Base-by-base conservation (phyloP, 2,329 filamentous ascomycete genomes). In the Parafenestella ontariensis region DNA sequence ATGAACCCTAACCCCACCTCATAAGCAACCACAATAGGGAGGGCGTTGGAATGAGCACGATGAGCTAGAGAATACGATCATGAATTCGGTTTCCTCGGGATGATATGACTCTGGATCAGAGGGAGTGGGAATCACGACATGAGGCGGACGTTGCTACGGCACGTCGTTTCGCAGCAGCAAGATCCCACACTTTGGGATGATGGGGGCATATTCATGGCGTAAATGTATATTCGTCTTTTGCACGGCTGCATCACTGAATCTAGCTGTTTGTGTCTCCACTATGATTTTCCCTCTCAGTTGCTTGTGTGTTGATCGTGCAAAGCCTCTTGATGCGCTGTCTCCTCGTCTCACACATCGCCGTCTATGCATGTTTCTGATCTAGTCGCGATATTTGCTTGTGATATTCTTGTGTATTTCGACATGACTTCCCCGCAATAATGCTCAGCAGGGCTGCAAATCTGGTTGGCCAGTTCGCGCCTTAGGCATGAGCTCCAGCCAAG, bases 1-100 rank as follows among this genome's bases (percentile, higher is more conserved):
- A 93, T 93, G 90, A 93, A 93, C 87, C 89, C 90, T 80, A 92
- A 92, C 86, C 89, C 90, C 75, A 87, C 86, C 78, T 77, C 87
- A 72, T 91, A 90, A 72, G 61, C 66, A 66, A 64, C 56, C 56
- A 50, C 49, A 46, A 58, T 50, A 42, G 49, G 59, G 54, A 62
- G 61, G 64, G 56, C 55, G 61, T 59, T 50, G 63, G 70, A 64
- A 68, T 58, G 65, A 68, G 64, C 64, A 67, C 65, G 60, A 70
- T 66, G 64, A 61, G 65, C 67, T 71, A 69, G 66, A 68, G 62
- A 66, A 55, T 64, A 64, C 54, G 65, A 64, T 70, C 64, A 73
- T 72, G 69, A 66, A 70, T 70, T 72, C 61, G 66, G 65, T 68
- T 70, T 71, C 62, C 57, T 69, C 67, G 61, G 66, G 62, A 69